Percentiles rank a stretch among this genome's conserved stretches.
Evolutionary conservation across 495 filamentous ascomycete genomes (phyloP).

Genomic region (Bathelium albidoporum): DNA sequence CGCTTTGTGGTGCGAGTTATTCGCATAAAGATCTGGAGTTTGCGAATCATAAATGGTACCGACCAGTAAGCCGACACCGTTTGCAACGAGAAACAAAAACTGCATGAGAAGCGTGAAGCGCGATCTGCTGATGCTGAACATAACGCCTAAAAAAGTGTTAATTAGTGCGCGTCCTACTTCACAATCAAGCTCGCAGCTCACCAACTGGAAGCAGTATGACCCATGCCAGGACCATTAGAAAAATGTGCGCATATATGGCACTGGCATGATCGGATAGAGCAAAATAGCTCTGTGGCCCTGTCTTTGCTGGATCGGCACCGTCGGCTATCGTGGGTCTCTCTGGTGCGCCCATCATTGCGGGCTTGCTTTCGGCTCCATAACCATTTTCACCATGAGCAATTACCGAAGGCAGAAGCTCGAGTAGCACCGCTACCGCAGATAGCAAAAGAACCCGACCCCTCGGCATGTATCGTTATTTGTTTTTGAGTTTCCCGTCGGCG

Average conservation of each 20-base stretch:
- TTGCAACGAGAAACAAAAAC: conserved; percentile 61
- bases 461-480: neutral
- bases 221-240: conserved; percentile 72
- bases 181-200: neutral
- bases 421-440: neutral
- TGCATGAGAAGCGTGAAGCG: conserved; percentile 63
- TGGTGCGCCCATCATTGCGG: neutral
- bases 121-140: conserved; percentile 77
- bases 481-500: neutral
- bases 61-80: conserved; percentile 60
- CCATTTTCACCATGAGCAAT: neutral
- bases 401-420: neutral
- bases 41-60: conserved; percentile 68
- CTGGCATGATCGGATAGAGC: conserved; percentile 52
- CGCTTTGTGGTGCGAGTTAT: conserved; percentile 79
- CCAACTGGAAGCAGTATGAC: conserved; percentile 67
- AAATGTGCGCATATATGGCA: conserved; percentile 68
- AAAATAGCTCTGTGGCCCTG: conserved; percentile 48
- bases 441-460: neutral
- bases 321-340: neutral
- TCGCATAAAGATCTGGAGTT: conserved; percentile 80
- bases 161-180: neutral
- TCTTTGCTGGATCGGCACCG: neutral
- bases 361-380: neutral
- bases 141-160: conserved; percentile 53